Evolutionary conservation across 2,329 filamentous ascomycete genomes (phyloP), one percentile per base, ranked within the genome.

Genomic region (Remersonia thermophila): DNA sequence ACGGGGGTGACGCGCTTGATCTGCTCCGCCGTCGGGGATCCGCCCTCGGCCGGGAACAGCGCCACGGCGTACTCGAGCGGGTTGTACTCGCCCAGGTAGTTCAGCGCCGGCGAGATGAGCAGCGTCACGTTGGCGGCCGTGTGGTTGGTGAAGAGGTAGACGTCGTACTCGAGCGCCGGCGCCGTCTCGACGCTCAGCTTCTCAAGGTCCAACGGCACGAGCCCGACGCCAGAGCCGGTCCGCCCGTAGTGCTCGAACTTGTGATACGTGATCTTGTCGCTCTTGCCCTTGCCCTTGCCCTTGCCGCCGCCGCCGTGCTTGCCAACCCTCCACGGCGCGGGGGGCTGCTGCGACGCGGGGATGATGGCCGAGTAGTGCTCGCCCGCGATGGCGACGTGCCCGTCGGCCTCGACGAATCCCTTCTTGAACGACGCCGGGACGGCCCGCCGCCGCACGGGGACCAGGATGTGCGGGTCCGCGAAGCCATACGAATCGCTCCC

Each of bases 361-460:
- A 59, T 38, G 41, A 66, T 52, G 47, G 60, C 51, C 52, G 70
- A 57, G 53, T 65, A 68, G 43, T 75, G 64, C 1, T 63, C 59
- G 0, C 63, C 71, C 40, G 73, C 66, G 32, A 77, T 73, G 10
- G 71, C 57, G 15, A 76, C 57, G 36, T 67, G 59, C n/a, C 61
- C 58, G 46, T 80, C 73, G 0, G 68, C 68, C 54, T 82, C 77
- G 31, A 80, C 62, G 42, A 77, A 80, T 3, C 77, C 77, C 20
- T 56, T 39, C 7, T 56, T 61, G 53, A 78, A 80, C 36, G 58
- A 61, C 2, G 57, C 49, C 0, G 75, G 67, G 1, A 71, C 50
- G 2, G 53, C 50, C 5, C 65, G 63, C 31, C 67, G 61, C 41
- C 65, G 61, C 17, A 79, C 60, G 0, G 74, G 73, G 0, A 79